A percentile compares a stretch with the other conserved stretches of the same genome.
Evolutionary conservation across 805 yeast genomes (phyloP).

Genomic region (Tetrapisispora nanseiensis): DNA sequence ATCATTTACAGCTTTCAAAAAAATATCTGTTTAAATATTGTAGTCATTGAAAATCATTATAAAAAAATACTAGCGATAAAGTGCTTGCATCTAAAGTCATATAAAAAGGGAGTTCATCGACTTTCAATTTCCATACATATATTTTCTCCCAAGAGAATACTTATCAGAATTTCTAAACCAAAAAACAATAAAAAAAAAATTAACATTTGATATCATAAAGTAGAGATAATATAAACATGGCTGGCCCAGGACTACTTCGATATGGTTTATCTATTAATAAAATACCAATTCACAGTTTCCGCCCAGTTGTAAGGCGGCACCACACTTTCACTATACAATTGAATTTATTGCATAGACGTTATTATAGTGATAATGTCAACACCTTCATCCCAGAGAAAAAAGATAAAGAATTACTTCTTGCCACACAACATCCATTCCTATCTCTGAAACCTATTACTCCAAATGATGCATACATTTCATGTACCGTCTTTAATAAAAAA

Average conservation of each 20-base stretch:
- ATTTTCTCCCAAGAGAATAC: too few species aligned
- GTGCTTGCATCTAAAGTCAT: too few species aligned
- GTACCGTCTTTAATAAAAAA: conserved; percentile 67
- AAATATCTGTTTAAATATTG: too few species aligned
- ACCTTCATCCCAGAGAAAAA: not conserved
- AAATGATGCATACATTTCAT: conserved; percentile 45
- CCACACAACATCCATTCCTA: conserved; percentile 9
- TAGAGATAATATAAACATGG: not conserved
- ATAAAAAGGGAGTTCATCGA: too few species aligned
- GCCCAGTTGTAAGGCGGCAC: not conserved
- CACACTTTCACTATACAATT: not conserved
- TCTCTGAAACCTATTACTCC: conserved; percentile 32
- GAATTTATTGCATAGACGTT: not conserved
- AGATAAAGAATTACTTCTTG: not conserved
- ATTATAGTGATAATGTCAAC: not conserved
- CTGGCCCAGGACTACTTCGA: not conserved
- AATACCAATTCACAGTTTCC: not conserved
- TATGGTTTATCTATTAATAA: not conserved
- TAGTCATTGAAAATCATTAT: too few species aligned
- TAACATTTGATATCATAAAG: not conserved
- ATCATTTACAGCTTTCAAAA: too few species aligned
- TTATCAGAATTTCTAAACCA: too few species aligned
- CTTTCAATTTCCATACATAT: too few species aligned
- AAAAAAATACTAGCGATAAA: too few species aligned
- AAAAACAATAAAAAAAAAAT: not conserved